A percentile compares a stretch with the other conserved stretches of the same genome.
Conservation (phyloP, 495 filamentous ascomycete genomes). For the Hyaloscypha bicolor region DNA sequence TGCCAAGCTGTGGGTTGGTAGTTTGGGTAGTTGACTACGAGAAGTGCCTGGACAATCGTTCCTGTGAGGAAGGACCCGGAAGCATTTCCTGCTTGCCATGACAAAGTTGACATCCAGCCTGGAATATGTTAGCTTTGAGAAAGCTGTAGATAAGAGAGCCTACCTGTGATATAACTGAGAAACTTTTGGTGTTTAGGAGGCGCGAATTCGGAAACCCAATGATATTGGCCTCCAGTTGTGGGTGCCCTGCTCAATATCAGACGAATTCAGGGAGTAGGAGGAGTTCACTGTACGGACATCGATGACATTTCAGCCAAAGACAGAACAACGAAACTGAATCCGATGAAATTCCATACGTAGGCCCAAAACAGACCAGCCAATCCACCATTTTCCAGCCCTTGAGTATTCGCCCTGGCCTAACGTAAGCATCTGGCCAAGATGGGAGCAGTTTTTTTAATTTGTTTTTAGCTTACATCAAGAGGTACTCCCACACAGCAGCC, state of each 20-base stretch:
- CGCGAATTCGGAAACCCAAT: constrained; percentile 52
- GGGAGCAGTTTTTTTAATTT: neutral
- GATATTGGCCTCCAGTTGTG: constrained; percentile 47
- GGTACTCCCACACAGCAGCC: constrained; percentile 32
- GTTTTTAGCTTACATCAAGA: constrained; percentile 22
- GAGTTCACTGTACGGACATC: constrained; percentile 29
- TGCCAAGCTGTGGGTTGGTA: constrained; percentile 45
- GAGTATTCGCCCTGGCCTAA: constrained; percentile 24
- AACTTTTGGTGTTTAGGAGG: constrained; percentile 43
- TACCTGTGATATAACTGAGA: constrained; percentile 47
- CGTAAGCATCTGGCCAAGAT: neutral
- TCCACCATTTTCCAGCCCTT: constrained; percentile 38
- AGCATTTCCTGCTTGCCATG: constrained; percentile 39
- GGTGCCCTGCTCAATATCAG: constrained; percentile 26
- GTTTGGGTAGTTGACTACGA: constrained; percentile 39
- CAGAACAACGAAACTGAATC: constrained; percentile 37
- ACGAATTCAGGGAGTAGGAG: neutral
- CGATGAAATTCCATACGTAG: constrained; percentile 39
- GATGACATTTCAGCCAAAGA: constrained; percentile 42
- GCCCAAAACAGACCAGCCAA: constrained; percentile 39
- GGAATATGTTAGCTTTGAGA: constrained; percentile 20
- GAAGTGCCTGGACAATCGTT: constrained; percentile 47
- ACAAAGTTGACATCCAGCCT: constrained; percentile 47
- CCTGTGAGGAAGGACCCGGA: constrained; percentile 44
- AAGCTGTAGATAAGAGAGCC: neutral